A percentile compares a stretch with the other conserved stretches of the same genome.
These are phyloP conservation scores for Xylaria longipes DNA, from an alignment of 495 filamentous ascomycete species.

Conservation along the genomic window DNA sequence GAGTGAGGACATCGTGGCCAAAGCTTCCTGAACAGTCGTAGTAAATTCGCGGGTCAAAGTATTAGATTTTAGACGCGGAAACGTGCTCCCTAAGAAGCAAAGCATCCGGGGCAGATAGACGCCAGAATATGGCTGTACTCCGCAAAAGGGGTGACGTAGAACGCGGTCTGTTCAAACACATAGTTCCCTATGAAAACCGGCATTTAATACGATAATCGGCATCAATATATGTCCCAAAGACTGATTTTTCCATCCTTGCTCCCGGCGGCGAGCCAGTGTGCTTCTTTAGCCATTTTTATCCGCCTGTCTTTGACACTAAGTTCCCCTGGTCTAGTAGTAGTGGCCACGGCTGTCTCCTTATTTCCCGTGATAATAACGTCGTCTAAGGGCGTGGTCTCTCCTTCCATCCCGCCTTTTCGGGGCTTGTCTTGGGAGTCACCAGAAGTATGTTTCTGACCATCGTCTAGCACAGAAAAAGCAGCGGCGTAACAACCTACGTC, in stretches of 20 bases:
- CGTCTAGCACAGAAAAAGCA: slow-evolving; percentile 68
- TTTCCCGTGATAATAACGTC: neutral
- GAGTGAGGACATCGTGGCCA: slow-evolving; percentile 29
- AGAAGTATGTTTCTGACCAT: neutral
- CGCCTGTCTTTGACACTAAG: slow-evolving; percentile 67
- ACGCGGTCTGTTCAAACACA: neutral
- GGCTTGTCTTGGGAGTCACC: neutral
- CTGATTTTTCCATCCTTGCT: slow-evolving; percentile 96
- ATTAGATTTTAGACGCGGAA: neutral
- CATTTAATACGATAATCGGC: neutral
- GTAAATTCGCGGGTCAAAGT: neutral
- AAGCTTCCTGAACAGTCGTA: slow-evolving; percentile 25
- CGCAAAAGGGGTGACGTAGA: neutral
- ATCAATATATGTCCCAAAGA: slow-evolving; percentile 93
- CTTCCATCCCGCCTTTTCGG: neutral
- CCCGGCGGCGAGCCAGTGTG: slow-evolving; percentile 90
- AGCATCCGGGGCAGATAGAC: neutral
- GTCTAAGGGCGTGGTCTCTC: neutral
- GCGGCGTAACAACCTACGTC: slow-evolving; percentile 86
- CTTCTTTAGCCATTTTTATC: slow-evolving; percentile 66
- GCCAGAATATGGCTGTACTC: neutral
- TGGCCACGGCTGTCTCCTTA: slow-evolving; percentile 8
- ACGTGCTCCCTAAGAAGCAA: neutral
- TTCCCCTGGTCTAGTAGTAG: slow-evolving; percentile 40
- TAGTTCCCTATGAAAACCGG: neutral